Percentiles rank a stretch among this genome's conserved stretches.
Conservation (phyloP, 2,329 filamentous ascomycete species). For the Purpureocillium lavendulum region DNA sequence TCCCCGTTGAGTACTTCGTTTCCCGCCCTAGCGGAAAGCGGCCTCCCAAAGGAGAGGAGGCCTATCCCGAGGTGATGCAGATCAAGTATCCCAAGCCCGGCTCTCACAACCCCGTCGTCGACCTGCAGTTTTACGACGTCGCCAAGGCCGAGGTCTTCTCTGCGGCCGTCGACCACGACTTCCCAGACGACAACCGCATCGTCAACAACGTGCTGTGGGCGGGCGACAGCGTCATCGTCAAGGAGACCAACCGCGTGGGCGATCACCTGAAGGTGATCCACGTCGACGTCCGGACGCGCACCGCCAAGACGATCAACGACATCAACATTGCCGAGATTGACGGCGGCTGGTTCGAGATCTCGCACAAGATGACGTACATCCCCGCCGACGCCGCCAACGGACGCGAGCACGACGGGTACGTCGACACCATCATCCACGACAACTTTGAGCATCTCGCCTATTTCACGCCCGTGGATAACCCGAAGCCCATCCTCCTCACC, state of each 20-base stretch:
- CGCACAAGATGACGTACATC: slow-evolving; percentile 76
- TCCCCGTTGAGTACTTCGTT: slow-evolving; percentile 88
- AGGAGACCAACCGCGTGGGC: slow-evolving; percentile 90
- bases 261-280: slow-evolving; percentile 83
- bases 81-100: slow-evolving; percentile 99
- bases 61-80: slow-evolving; percentile 79
- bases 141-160: slow-evolving; percentile 68
- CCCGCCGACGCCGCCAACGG: slow-evolving; percentile 74
- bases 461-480: slow-evolving; percentile 79
- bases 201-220: slow-evolving; percentile 94
- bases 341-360: slow-evolving; percentile 95
- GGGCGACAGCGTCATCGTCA: slow-evolving; percentile 73
- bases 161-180: slow-evolving; percentile 69
- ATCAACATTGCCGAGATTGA: slow-evolving; percentile 78
- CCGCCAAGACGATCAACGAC: slow-evolving; percentile 69
- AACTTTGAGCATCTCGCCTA: slow-evolving; percentile 89
- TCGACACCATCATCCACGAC: slow-evolving; percentile 81
- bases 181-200: slow-evolving; percentile 71
- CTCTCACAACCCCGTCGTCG: slow-evolving; percentile 83
- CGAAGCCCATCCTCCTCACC: slow-evolving; percentile 77
- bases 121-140: slow-evolving; percentile 83
- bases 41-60: slow-evolving; percentile 63
- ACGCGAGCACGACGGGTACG: slow-evolving; percentile 76
- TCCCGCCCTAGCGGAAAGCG: slow-evolving; percentile 70
- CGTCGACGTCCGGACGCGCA: slow-evolving; percentile 66